Conservation (phyloP, 163 green algal species). For the Volvox carteri region DNA sequence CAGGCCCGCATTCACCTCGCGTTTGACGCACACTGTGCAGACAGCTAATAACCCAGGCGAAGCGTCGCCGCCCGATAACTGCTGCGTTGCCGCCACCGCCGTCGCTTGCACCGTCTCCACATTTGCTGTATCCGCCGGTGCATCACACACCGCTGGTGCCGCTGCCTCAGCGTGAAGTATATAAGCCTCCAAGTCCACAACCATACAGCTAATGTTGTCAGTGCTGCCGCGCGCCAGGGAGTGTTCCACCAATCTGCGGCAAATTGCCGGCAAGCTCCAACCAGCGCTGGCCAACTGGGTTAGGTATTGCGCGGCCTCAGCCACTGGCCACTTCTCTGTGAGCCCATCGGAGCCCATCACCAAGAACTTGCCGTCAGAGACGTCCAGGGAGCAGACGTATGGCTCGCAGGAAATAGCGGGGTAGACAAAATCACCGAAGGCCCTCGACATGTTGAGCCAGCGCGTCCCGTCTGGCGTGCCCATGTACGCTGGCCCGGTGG, state of each 20-base stretch:
- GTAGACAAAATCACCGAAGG: conserved; percentile 54
- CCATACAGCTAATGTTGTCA: conserved; percentile 50
- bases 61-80: not conserved
- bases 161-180: not conserved
- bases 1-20: not conserved
- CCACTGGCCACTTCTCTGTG: conserved; percentile 48
- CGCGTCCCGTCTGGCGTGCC: conserved; percentile 45
- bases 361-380: conserved; percentile 47
- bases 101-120: not conserved
- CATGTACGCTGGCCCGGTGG: conserved; percentile 49
- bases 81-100: not conserved
- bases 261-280: conserved; percentile 21
- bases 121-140: not conserved
- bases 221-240: conserved; percentile 47
- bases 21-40: not conserved
- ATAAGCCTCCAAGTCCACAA: conserved; percentile 51
- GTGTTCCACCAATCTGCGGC: conserved; percentile 42
- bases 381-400: conserved; percentile 47
- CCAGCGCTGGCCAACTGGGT: conserved; percentile 19
- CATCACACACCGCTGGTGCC: not conserved
- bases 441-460: conserved; percentile 54
- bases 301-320: conserved; percentile 50
- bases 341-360: conserved; percentile 54
- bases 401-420: conserved; percentile 53
- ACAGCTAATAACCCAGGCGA: not conserved